These are phyloP conservation scores for Acacia concinna DNA, from an alignment of 331 rosid genomes.

Conservation along the genomic window DNA sequence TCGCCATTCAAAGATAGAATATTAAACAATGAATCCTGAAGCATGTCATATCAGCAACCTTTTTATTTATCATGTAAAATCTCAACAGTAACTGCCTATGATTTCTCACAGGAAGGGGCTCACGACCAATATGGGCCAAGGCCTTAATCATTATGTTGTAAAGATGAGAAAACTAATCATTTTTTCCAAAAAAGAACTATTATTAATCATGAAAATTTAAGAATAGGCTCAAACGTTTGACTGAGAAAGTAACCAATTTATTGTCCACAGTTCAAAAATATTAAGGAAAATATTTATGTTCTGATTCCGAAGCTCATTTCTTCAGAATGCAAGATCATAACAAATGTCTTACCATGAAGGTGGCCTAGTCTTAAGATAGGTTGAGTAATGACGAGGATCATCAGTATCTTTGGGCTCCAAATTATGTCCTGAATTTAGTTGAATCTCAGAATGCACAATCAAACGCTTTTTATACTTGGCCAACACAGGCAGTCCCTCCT, in stretches of 20 bases:
- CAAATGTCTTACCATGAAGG: conserved; percentile 70
- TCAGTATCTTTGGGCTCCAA: conserved; percentile 41
- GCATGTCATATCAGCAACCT: too few species aligned
- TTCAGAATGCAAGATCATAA: conserved; percentile 31
- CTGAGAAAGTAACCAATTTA: conserved; percentile 1
- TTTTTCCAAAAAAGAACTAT: not conserved
- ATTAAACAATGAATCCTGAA: conserved; percentile 10
- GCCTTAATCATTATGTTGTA: not conserved
- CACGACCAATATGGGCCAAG: not conserved
- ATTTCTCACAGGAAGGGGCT: not conserved
- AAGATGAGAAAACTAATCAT: not conserved
- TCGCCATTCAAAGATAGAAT: not conserved
- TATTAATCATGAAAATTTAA: not conserved
- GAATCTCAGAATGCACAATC: conserved; percentile 84
- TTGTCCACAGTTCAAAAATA: not conserved
- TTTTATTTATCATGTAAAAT: not conserved
- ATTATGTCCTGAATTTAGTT: conserved; percentile 45
- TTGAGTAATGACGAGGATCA: conserved; percentile 61
- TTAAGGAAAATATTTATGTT: conserved; percentile 2
- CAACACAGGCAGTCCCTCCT: conserved; percentile 85
- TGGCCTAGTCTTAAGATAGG: conserved; percentile 83
- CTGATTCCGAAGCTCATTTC: not conserved
- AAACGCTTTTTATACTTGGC: conserved; percentile 87
- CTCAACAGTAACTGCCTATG: not conserved
- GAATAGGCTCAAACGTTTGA: not conserved